Conservation (phyloP, 2,329 filamentous ascomycete genomes). For the Phialophora expanda region DNA sequence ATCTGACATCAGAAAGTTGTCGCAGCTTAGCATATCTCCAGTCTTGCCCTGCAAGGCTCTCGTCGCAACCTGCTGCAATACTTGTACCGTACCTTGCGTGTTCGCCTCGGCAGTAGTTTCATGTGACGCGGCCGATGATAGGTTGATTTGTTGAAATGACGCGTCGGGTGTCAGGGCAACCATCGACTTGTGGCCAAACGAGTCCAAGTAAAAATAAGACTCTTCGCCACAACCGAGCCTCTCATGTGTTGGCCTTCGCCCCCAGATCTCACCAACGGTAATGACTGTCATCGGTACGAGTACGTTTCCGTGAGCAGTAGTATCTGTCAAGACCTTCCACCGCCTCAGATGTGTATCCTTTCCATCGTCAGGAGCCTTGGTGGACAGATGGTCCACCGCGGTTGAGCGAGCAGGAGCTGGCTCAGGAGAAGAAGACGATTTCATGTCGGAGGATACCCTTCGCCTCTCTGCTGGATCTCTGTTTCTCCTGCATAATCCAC, state of each 20-base stretch:
- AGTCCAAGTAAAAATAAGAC: constrained; percentile 21
- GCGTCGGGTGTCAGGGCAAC: constrained; percentile 12
- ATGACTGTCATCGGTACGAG: background rate
- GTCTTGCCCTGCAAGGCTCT: background rate
- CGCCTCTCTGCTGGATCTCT: constrained; percentile 13
- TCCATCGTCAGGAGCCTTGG: background rate
- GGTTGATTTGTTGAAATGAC: background rate
- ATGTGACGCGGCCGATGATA: background rate
- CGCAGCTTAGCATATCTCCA: background rate
- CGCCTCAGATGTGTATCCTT: background rate
- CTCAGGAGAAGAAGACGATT: constrained; percentile 15
- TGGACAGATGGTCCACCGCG: background rate
- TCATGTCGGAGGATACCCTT: constrained; percentile 7
- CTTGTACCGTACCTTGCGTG: background rate
- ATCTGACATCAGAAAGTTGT: background rate
- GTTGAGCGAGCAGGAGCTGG: background rate
- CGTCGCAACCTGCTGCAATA: background rate
- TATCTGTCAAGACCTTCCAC: background rate
- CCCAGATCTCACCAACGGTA: background rate
- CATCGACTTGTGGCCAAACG: constrained; percentile 7
- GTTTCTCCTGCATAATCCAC: constrained; percentile 21
- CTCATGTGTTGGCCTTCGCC: background rate
- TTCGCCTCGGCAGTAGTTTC: background rate
- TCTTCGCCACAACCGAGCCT: constrained; percentile 28
- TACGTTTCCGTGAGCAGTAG: background rate